Evolutionary conservation across 2,329 filamentous ascomycete genomes (phyloP), one percentile per base, ranked within the genome.

Genomic region (Xylariaceae sp.): DNA sequence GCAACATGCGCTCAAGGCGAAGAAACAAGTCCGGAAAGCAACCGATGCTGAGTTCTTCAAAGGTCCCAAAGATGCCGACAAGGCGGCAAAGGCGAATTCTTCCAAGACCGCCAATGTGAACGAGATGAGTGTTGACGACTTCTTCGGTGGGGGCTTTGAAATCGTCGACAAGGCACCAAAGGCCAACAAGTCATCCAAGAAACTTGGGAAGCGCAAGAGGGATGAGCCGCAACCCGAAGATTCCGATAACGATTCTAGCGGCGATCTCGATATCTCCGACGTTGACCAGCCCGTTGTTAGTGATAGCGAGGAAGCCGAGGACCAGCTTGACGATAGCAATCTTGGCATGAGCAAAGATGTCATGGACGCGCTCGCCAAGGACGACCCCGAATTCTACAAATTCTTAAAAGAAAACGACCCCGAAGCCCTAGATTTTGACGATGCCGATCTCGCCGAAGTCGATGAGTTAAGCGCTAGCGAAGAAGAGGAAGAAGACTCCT

Each of bases 371-470:
- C 80, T 99, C 61, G 90, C 90, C 44, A 81, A 95, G 67, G 95
- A 96, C 68, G 94, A 99, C 64, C 95, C 95, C 6, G 94, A 96
- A 60, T 99, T 99, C 74, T 97, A 96, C 83, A 95, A 95, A 71
- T 96, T 94, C 70, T 76, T 99, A 56, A 86, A 96, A 72, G 91
- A 96, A 69, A 96, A 99, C 69, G 94, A 99, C 68, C 87, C 92
- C 0, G 92, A 96, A 66, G 81, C 95, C 9, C 79, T 99, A 21
- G 89, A 95, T 61, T 96, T 96, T 67, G 88, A 89, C 62, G 88
- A 92, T 63, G 88, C 85, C 47, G 89, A 96, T 65, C 75, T 96
- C 44, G 86, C 85, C 22, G 90, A 90, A 69, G 83, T 96, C n/a
- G 89, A 95, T 67, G 87, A 85, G 43, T 77, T 96, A 51, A 92